Conservation (phyloP, 192 early-diverging fungal genomes). For the Linnemannia elongata region DNA sequence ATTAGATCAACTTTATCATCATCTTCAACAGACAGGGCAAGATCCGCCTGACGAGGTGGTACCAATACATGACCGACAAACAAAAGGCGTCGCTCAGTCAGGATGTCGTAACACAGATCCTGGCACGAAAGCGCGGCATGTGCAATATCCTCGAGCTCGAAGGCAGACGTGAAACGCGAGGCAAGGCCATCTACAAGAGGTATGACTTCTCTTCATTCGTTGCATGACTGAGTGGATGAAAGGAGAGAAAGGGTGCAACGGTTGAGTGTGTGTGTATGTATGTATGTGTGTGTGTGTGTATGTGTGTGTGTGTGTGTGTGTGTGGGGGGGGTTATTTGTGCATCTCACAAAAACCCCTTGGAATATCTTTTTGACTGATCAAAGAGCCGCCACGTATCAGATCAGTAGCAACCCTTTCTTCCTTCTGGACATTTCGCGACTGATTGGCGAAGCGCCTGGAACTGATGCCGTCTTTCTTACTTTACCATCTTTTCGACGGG, state of each 20-base stretch:
- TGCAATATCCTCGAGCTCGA: conserved; percentile 66
- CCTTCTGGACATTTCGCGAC: not conserved
- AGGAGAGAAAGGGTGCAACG: no score
- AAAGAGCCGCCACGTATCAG: not conserved
- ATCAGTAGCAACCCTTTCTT: no score
- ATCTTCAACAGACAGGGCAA: conserved; percentile 70
- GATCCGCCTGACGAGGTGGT: conserved; percentile 65
- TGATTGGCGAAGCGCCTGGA: not conserved
- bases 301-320: no score
- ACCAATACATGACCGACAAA: conserved; percentile 57
- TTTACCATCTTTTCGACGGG: not conserved
- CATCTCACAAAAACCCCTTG: not conserved
- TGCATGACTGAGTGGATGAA: no score
- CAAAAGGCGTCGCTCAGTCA: conserved; percentile 59
- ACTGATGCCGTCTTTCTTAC: not conserved
- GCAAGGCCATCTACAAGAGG: conserved; percentile 66
- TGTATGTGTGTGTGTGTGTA: no score
- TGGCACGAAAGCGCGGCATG: conserved; percentile 65
- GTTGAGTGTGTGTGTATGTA: no score
- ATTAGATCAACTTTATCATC: conserved; percentile 65
- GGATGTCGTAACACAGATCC: conserved; percentile 62
- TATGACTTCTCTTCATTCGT: not conserved
- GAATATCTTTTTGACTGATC: not conserved
- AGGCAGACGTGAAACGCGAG: conserved; percentile 58
- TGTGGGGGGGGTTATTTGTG: no score